A percentile compares a stretch with the other conserved stretches of the same genome.
phyloP scores from a whole-genome alignment of 345 rosid genomes.

The Alliaria petiolata region DNA sequence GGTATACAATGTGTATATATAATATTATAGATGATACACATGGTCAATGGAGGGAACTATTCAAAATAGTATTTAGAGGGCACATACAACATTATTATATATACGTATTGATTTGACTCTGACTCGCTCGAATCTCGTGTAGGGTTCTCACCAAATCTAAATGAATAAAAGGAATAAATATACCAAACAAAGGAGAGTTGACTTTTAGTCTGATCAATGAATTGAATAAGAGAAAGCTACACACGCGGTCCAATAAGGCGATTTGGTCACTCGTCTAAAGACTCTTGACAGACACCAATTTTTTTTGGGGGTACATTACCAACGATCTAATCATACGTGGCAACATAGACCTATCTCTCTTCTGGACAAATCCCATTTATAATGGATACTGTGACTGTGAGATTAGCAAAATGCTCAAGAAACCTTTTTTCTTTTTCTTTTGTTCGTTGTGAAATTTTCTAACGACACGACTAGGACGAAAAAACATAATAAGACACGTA shows the following conservation, averaged over 20 bases:
- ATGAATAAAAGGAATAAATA: background rate
- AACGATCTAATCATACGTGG: constrained; percentile 1
- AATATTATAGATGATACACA: background rate
- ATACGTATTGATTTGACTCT: background rate
- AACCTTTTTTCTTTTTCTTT: too few species aligned
- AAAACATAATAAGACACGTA: background rate
- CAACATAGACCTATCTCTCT: constrained; percentile 23
- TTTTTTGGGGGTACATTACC: background rate
- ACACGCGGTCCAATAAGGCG: constrained; percentile 20
- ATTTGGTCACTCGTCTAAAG: constrained; percentile 21
- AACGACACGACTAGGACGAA: background rate
- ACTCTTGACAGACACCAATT: constrained; percentile 4
- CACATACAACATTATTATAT: background rate
- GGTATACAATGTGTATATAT: background rate
- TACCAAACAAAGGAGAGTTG: background rate
- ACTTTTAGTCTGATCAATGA: background rate
- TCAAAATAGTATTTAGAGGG: background rate
- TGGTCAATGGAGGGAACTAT: background rate
- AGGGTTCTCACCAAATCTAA: background rate
- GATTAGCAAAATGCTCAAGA: too few species aligned
- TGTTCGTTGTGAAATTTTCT: background rate
- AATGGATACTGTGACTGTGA: too few species aligned
- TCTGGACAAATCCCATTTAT: background rate
- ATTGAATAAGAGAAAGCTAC: background rate
- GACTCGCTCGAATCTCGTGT: constrained; percentile 1